These are phyloP conservation scores for Microbotryum intermedium DNA, from an alignment of 1,284 basidiomycete species.

Conservation along the genomic window DNA sequence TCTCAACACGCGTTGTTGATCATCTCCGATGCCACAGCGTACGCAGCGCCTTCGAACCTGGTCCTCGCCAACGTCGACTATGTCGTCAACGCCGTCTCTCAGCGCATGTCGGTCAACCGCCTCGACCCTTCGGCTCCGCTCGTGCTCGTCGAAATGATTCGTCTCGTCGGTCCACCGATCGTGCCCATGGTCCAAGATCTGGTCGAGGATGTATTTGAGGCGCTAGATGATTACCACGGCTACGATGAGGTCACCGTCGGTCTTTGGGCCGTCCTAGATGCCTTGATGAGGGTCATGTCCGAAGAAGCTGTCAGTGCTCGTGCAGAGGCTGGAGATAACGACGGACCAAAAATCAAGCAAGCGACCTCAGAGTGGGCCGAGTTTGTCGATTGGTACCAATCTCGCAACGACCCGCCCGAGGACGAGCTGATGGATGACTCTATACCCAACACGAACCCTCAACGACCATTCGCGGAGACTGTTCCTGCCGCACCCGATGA, in stretches of 20 bases:
- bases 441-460: slow-evolving; percentile 34
- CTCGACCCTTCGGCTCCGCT: slow-evolving; percentile 51
- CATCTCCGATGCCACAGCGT: slow-evolving; percentile 62
- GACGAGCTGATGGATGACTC: slow-evolving; percentile 44
- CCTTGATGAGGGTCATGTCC: slow-evolving; percentile 68
- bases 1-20: slow-evolving; percentile 61
- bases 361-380: slow-evolving; percentile 36
- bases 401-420: slow-evolving; percentile 43
- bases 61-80: slow-evolving; percentile 90
- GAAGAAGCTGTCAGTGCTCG: slow-evolving; percentile 45
- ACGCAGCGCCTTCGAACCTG: slow-evolving; percentile 71
- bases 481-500: not conserved
- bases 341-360: too few species aligned
- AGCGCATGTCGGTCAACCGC: slow-evolving; percentile 63
- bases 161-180: slow-evolving; percentile 71
- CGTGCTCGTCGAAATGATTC: slow-evolving; percentile 71
- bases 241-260: slow-evolving; percentile 51
- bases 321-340: slow-evolving; percentile 15
- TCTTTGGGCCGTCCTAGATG: slow-evolving; percentile 61
- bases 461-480: slow-evolving; percentile 19
- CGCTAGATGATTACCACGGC: slow-evolving; percentile 84
- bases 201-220: slow-evolving; percentile 89
- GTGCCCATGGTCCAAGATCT: slow-evolving; percentile 80
- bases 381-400: slow-evolving; percentile 58
- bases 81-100: slow-evolving; percentile 74